Conservation (phyloP, 2,329 filamentous ascomycete species). For the Ambrosiella cleistominuta region DNA sequence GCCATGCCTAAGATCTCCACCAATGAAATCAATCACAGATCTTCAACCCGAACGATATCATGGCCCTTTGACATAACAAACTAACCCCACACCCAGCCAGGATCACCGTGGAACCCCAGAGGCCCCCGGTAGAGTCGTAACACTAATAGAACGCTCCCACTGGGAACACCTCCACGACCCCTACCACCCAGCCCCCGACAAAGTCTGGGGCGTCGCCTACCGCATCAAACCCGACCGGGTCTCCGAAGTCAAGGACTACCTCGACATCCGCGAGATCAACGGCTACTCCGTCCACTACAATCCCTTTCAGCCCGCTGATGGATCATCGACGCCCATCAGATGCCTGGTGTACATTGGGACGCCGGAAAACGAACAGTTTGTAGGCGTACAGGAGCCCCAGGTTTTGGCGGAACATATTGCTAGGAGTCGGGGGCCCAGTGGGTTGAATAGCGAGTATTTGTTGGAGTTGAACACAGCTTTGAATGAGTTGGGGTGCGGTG, state of each 20-base stretch:
- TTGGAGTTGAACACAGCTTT: constrained; percentile 63
- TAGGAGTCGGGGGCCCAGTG: constrained; percentile 62
- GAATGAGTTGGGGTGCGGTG: constrained; percentile 52
- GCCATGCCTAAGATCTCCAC: not conserved
- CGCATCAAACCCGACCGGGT: constrained; percentile 59
- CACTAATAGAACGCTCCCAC: constrained; percentile 67
- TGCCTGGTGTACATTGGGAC: constrained; percentile 85
- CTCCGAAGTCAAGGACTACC: constrained; percentile 67
- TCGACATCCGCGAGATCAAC: constrained; percentile 94
- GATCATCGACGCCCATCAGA: constrained; percentile 23
- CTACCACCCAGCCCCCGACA: constrained; percentile 41
- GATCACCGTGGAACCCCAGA: constrained; percentile 88
- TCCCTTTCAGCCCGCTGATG: constrained; percentile 49
- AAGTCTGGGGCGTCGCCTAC: constrained; percentile 86
- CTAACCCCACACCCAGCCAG: constrained; percentile 41
- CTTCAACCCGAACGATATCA: not conserved
- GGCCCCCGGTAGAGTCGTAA: constrained; percentile 78
- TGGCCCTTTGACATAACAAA: not conserved
- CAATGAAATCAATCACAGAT: not conserved
- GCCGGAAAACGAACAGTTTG: constrained; percentile 81
- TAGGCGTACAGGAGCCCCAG: constrained; percentile 65
- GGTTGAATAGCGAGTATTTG: constrained; percentile 79
- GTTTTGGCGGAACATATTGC: constrained; percentile 66
- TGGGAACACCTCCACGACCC: constrained; percentile 64
- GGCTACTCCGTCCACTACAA: constrained; percentile 90